phyloP scores from a whole-genome alignment of 257 asterid species.

The Solanum commersonii region DNA sequence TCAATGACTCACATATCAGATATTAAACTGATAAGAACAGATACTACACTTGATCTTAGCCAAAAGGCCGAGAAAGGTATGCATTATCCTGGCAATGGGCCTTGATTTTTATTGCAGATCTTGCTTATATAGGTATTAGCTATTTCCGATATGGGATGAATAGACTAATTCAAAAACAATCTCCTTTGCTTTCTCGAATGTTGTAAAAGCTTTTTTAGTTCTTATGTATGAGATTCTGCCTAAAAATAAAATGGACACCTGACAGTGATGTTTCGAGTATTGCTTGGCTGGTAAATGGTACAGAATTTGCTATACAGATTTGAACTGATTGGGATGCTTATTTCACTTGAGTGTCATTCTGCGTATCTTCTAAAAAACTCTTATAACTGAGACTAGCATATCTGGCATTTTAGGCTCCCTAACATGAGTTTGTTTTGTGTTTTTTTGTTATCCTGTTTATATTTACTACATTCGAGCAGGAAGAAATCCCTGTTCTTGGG shows the following conservation, averaged over 20 bases:
- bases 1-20: slow-evolving; percentile 6
- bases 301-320: neutral
- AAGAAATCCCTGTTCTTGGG: neutral
- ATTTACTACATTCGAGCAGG: neutral
- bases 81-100: neutral
- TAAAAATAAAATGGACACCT: neutral
- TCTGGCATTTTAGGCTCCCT: neutral
- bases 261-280: neutral
- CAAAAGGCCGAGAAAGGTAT: slow-evolving; percentile 35
- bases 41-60: slow-evolving; percentile 29
- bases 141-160: neutral
- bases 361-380: neutral
- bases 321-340: neutral
- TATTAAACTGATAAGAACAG: slow-evolving; percentile 30
- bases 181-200: neutral
- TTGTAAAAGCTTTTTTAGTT: neutral
- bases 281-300: neutral
- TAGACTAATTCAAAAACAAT: neutral
- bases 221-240: neutral
- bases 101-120: neutral
- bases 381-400: neutral
- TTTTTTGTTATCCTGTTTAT: neutral
- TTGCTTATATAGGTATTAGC: neutral
- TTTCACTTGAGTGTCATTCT: neutral
- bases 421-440: neutral